Base-by-base conservation (phyloP, 257 asterid species). In the Eustoma russellianum region DNA sequence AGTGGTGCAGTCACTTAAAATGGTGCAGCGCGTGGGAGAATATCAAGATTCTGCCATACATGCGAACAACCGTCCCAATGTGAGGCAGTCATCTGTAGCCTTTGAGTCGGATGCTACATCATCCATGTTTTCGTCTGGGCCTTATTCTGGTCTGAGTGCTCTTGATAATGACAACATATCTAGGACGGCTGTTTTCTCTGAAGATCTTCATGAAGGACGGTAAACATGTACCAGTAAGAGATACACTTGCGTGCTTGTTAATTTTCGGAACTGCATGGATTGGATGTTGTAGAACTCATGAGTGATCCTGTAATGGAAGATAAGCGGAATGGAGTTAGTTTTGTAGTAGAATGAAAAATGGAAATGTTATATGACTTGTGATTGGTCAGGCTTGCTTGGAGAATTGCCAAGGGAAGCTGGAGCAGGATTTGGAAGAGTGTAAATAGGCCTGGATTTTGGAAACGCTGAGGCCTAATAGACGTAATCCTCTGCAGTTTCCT, bases 171-270 rank as follows among this genome's bases (percentile, higher is more conserved):
- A 91, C 24, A 71, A 81, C 67, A 56, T 82, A 46, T 59, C 80
- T 57, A 74, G 93, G 70, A 76, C 92, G 1, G 85, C 71, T 55
- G 83, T 87, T 43, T 82, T 78, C 71, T 87, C 98, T 2, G 98
- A 86, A 72, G 98, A 91, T 80, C 96, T 91, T 49, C 98, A 87
- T 8, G 98, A 91, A 74, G 96, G 98, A 48, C 70, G 96, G 56
- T 91, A 75, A 78, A 48, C 30, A 24, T 24, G 30, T 24, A 24
- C 2, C 30, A 24, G 30, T 24, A 24, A 24, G 30, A 7, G 43
- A 8, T 38, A 38, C 11, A 11, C 12, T 59, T 41, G 6, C 11
- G 53, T 54, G 33, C 40, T 55, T 34, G 11, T 48, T 33, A 43
- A 52, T 55, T 10, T 48, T 52, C 13, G 58, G 55, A 60, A 30